phyloP scores from a whole-genome alignment of 2,329 filamentous ascomycete genomes.

The Cladophialophora chaetospira region DNA sequence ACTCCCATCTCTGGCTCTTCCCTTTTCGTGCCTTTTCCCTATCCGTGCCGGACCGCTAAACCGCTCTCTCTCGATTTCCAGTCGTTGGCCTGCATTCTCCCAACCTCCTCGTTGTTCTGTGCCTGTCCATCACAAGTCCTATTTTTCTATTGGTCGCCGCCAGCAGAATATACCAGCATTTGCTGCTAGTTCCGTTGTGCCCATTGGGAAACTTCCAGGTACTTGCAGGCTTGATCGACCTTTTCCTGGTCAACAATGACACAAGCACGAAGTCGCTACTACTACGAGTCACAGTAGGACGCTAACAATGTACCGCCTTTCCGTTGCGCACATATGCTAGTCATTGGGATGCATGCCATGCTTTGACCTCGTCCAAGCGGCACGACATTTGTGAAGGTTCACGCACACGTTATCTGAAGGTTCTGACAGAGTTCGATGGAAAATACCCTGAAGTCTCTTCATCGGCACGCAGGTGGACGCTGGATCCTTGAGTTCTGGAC shows the following conservation, averaged over 20 bases:
- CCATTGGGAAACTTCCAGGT: too few relatives aligned
- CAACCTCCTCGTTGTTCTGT: constrained; percentile 12
- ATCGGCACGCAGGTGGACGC: background rate
- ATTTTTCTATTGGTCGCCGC: constrained; percentile 19
- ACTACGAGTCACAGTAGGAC: constrained; percentile 14
- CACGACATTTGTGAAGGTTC: too few relatives aligned
- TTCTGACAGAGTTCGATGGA: background rate
- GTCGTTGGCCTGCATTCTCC: constrained; percentile 1
- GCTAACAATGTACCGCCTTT: background rate
- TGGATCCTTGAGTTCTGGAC: constrained; percentile 14
- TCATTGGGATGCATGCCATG: background rate
- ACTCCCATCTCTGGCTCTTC: constrained; percentile 12
- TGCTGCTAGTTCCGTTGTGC: too few relatives aligned
- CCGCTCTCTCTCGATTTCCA: constrained; percentile 13
- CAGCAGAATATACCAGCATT: background rate
- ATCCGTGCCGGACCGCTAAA: constrained; percentile 15
- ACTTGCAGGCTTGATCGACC: too few relatives aligned
- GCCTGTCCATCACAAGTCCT: background rate
- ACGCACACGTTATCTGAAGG: too few relatives aligned
- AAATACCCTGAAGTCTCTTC: background rate
- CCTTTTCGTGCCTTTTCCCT: constrained; percentile 21
- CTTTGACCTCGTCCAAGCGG: too few relatives aligned
- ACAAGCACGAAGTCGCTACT: constrained; percentile 12
- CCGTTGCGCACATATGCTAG: background rate
- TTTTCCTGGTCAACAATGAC: background rate